Conservation (phyloP, 352 stramenopile genomes). For the Aphanomyces stellatus region DNA sequence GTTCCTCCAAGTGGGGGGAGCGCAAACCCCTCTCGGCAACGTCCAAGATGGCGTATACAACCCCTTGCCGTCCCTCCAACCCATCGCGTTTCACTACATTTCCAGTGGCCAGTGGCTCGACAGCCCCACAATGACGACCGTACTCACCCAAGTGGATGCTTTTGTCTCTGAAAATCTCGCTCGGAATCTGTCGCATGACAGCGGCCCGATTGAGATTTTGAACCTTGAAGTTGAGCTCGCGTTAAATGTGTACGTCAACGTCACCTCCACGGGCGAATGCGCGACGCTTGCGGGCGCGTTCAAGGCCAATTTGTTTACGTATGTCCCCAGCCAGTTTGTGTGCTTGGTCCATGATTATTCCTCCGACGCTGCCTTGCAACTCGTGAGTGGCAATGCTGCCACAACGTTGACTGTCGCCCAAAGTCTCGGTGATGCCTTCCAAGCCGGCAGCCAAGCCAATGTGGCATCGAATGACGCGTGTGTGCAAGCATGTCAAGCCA, state of each 20-base stretch:
- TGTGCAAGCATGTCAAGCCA: not conserved
- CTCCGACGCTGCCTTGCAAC: not conserved
- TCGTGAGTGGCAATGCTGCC: not conserved
- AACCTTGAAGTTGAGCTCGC: not conserved
- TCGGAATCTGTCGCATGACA: not conserved
- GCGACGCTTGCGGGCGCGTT: not conserved
- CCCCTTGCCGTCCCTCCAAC: not conserved
- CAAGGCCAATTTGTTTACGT: slow-evolving; percentile 5
- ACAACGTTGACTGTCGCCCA: not conserved
- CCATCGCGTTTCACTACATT: slow-evolving; percentile 2
- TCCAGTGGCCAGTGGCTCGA: not conserved
- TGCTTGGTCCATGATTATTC: not conserved
- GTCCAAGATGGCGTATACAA: not conserved
- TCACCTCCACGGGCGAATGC: slow-evolving; percentile 1
- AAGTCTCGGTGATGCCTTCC: not conserved
- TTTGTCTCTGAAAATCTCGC: not conserved
- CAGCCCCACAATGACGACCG: not conserved
- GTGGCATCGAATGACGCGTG: not conserved
- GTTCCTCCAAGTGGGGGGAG: not conserved
- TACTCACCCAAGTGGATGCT: not conserved
- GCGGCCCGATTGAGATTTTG: not conserved
- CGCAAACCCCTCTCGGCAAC: not conserved
- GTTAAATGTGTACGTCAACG: not conserved
- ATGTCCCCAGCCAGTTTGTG: not conserved
- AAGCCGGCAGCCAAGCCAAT: not conserved